phyloP scores from a whole-genome alignment of 805 yeast genomes.

The Candida railenensis region DNA sequence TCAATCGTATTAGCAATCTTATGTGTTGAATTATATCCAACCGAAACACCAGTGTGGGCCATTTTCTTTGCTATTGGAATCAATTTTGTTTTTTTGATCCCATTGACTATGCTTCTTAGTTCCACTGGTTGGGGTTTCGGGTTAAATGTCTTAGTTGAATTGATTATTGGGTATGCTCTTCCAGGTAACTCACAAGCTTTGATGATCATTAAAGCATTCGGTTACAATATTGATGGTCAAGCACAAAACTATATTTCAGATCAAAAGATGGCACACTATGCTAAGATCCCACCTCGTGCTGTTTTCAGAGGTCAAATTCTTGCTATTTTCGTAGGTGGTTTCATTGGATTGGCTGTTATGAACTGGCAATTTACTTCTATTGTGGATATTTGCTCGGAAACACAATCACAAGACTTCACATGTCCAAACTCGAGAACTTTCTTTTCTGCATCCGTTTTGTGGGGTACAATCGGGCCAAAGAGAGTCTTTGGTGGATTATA shows the following conservation, averaged over 20 bases:
- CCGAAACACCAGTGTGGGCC: conserved; percentile 37
- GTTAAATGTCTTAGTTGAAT: conserved; percentile 36
- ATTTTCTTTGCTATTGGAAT: conserved; percentile 33
- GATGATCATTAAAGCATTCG: conserved; percentile 56
- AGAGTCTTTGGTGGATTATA: conserved; percentile 31
- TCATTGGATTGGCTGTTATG: conserved; percentile 25
- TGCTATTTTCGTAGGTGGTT: conserved; percentile 22
- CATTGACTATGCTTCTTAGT: conserved; percentile 26
- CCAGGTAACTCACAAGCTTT: conserved; percentile 37
- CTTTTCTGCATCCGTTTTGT: conserved; percentile 56
- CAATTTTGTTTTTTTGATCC: conserved; percentile 32
- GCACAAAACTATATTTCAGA: conserved; percentile 55
- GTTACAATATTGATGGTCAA: conserved; percentile 56
- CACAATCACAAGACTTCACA: conserved; percentile 45
- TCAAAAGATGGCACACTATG: conserved; percentile 63
- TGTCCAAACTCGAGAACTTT: conserved; percentile 32
- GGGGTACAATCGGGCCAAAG: conserved; percentile 63
- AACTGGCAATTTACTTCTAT: conserved; percentile 31
- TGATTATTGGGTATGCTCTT: conserved; percentile 35
- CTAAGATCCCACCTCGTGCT: conserved; percentile 58
- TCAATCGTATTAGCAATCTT: conserved; percentile 31
- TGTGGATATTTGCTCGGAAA: conserved; percentile 35
- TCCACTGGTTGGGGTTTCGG: conserved; percentile 32
- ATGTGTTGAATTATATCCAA: conserved; percentile 28
- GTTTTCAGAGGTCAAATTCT: conserved; percentile 43